Percentiles rank a stretch among this genome's conserved stretches.
Evolutionary conservation across 106 monocot species (phyloP).

Genomic region (Dendrobium officinale): DNA sequence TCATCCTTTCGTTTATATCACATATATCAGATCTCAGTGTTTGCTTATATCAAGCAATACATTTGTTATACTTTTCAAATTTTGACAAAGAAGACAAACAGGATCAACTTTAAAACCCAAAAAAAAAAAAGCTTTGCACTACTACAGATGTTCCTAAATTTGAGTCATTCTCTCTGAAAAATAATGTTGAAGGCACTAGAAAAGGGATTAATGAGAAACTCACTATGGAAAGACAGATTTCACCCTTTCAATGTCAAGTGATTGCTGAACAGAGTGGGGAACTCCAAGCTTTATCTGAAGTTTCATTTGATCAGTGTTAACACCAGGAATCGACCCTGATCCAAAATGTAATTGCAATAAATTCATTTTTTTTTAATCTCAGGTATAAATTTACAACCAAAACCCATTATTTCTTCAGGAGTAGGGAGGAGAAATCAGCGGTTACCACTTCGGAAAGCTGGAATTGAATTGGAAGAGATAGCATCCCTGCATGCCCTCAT

Average conservation of each 20-base stretch:
- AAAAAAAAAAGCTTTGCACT: not conserved
- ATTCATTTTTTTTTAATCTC: not conserved
- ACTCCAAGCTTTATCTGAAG: conserved; percentile 81
- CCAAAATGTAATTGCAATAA: not conserved
- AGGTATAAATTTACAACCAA: not conserved
- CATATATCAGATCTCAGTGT: not conserved
- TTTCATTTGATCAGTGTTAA: conserved; percentile 87
- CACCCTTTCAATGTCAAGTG: conserved; percentile 71
- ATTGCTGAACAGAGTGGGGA: conserved; percentile 58
- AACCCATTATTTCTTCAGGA: not conserved
- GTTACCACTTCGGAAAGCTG: conserved; percentile 79
- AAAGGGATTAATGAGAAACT: conserved; percentile 20
- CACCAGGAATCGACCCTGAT: conserved; percentile 88
- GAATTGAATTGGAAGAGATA: conserved; percentile 93
- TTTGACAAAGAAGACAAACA: not conserved
- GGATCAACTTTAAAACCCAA: too few species aligned
- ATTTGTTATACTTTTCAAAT: not conserved
- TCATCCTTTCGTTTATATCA: too few species aligned
- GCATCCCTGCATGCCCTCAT: conserved; percentile 93
- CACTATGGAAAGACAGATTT: conserved; percentile 96
- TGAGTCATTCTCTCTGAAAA: not conserved
- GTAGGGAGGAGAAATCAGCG: not conserved
- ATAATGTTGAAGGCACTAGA: not conserved
- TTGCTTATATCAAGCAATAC: not conserved
- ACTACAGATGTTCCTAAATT: not conserved